A percentile compares a stretch with the other conserved stretches of the same genome.
These are phyloP conservation scores for Linnemannia schmuckeri DNA, from an alignment of 192 early-diverging fungal genomes.

Conservation along the genomic window DNA sequence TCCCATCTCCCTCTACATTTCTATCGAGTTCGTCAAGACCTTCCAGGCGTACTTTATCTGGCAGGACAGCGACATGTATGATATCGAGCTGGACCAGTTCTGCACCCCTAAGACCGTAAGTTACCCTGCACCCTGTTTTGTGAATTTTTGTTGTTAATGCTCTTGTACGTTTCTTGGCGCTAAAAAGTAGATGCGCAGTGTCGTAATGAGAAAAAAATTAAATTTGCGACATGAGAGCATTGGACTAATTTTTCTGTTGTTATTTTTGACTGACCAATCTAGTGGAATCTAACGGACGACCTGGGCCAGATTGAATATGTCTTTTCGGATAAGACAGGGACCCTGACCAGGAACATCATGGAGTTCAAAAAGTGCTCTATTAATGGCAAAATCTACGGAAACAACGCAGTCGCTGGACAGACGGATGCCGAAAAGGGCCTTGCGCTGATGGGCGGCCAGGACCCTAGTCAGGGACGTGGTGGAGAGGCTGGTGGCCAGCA, in stretches of 20 bases:
- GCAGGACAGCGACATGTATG: conserved; percentile 91
- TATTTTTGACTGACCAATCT: neutral
- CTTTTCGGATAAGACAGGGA: conserved; percentile 97
- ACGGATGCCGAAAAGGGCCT: conserved; percentile 73
- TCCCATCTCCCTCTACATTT: conserved; percentile 96
- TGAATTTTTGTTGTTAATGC: conserved; percentile 5
- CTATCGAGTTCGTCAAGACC: conserved; percentile 92
- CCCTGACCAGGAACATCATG: conserved; percentile 96
- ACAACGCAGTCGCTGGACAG: conserved; percentile 76
- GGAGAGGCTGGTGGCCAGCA: conserved; percentile 54
- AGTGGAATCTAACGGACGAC: conserved; percentile 97
- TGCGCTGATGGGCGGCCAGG: conserved; percentile 63
- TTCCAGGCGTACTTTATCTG: conserved; percentile 93
- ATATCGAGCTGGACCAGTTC: conserved; percentile 67
- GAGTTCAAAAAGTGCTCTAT: conserved; percentile 96
- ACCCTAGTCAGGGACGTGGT: conserved; percentile 13
- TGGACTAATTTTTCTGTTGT: neutral
- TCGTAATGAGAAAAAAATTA: neutral
- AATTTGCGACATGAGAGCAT: neutral
- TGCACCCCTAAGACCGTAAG: conserved; percentile 77
- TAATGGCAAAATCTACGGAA: conserved; percentile 88
- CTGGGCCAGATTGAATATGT: conserved; percentile 97
- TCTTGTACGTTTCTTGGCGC: neutral
- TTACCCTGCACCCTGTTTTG: conserved; percentile 14
- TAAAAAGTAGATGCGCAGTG: neutral